These are phyloP conservation scores for Penicillium psychrofluorescens DNA, from an alignment of 495 filamentous ascomycete species.

Conservation along the genomic window DNA sequence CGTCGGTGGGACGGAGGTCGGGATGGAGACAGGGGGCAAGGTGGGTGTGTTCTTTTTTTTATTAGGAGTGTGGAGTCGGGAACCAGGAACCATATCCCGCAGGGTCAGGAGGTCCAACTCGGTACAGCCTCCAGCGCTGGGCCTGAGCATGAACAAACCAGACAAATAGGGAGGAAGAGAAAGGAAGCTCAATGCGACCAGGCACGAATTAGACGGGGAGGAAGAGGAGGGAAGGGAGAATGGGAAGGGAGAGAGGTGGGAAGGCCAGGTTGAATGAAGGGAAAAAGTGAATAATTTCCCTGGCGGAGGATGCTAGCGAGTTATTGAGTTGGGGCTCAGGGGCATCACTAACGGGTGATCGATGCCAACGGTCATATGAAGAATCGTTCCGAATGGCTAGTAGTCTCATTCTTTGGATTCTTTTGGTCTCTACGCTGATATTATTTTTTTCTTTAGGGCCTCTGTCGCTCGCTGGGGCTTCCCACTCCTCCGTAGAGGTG, in stretches of 20 bases:
- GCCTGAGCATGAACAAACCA: conserved; percentile 2
- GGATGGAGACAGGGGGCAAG: conserved; percentile 1
- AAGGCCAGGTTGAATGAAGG: too few relatives aligned
- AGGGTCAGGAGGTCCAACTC: too few relatives aligned
- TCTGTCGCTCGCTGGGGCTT: not conserved
- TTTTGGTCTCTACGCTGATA: not conserved
- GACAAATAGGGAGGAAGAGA: conserved; percentile 1
- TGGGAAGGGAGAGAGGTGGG: not conserved
- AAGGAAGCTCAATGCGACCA: conserved; percentile 3
- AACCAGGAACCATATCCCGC: conserved; percentile 16
- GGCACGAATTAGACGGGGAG: conserved; percentile 6
- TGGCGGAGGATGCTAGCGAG: conserved; percentile 14
- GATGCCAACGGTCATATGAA: conserved; percentile 2
- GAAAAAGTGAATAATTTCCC: conserved; percentile 11
- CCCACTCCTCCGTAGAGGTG: too few relatives aligned
- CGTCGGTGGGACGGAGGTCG: not conserved
- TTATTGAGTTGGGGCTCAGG: conserved; percentile 7
- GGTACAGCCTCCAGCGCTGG: not conserved
- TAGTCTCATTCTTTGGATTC: not conserved
- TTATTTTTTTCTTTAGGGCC: not conserved
- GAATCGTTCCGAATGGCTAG: too few relatives aligned
- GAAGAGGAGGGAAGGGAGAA: conserved; percentile 7
- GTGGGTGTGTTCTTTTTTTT: conserved; percentile 16
- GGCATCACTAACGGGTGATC: conserved; percentile 3
- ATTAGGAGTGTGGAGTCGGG: conserved; percentile 20